A percentile compares a stretch with the other conserved stretches of the same genome.
Conservation (phyloP, 192 early-diverging fungal species). For the Backusella tuberculispora region DNA sequence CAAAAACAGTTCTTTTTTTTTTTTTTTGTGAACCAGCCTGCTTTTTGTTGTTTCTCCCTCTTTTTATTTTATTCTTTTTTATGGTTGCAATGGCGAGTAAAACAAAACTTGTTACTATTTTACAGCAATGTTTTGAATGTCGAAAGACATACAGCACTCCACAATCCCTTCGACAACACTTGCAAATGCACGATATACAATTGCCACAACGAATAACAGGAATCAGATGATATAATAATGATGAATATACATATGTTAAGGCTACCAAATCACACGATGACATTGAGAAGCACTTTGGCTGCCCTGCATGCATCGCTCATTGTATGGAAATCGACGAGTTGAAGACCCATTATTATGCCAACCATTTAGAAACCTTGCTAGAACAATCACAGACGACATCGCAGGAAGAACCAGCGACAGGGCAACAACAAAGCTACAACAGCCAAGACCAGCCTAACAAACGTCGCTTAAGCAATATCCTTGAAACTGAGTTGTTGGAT, state of each 20-base stretch:
- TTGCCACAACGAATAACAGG: neutral
- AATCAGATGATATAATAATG: conserved; percentile 3
- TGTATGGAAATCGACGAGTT: conserved; percentile 3
- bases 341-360: conserved; percentile 19
- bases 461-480: neutral
- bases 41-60: neutral
- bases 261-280: conserved; percentile 5
- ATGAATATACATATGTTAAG: conserved; percentile 18
- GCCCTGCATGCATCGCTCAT: conserved; percentile 24
- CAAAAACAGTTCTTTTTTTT: neutral
- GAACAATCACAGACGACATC: neutral
- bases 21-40: neutral
- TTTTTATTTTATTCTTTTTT: neutral
- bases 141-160: neutral
- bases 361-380: conserved; percentile 7
- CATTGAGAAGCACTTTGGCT: conserved; percentile 26
- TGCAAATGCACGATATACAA: neutral
- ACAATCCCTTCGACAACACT: neutral
- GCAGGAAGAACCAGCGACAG: neutral
- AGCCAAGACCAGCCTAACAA: conserved; percentile 5
- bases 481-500: conserved; percentile 3
- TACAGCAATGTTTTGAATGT: neutral
- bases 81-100: too few species aligned
- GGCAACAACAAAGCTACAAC: neutral
- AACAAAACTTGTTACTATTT: neutral